Base-by-base conservation (phyloP, 768 basidiomycete species). In the Serendipita sp. region DNA sequence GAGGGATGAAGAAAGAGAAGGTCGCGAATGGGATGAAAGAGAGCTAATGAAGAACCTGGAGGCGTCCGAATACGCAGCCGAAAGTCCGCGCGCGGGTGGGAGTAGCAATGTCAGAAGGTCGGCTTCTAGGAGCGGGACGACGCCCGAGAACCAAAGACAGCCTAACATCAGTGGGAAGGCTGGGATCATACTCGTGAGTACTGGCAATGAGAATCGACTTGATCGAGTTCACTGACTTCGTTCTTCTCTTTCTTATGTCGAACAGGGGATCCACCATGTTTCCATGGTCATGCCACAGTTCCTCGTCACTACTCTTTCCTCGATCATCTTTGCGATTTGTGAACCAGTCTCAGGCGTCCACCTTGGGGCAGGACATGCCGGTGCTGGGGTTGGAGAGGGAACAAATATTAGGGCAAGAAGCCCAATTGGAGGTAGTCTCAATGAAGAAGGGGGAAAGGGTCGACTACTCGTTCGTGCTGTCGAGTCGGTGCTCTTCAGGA, bases 211-310 rank as follows among this genome's bases (percentile, higher is more conserved):
- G 1, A 23, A 23, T 23, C 23, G 23, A 23, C 23, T 23, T 23
- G 23, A 23, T 1, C 23, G 23, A 23, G 23, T 23, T 23, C 23
- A 23, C 15, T 33, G 6, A 40, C 13, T 5, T 13, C 37, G 37
- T 40, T 40, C 37, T 52, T 48, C 37, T 62, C 55, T 33, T 16
- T 6, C 37, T 62, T n/a, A 37, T 29, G 11, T 3, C 37, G 31
- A 43, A 43, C 66, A 92, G 90, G 93, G 95, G 44, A 95, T 97
- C 62, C 93, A 97, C 74, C 97, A 96, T 70, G 81, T 96, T 65
- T 95, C 88, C 73, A 77, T 98, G 66, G 95, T 97, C 65, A 75
- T 96, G 4, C 95, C 95, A 0, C 95, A 98, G 70, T 94, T 97
- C 74, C 78, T 98, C 44, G 87, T 94, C 36, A 94, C 90, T 0